A percentile compares a stretch with the other conserved stretches of the same genome.
Conservation (phyloP, 805 yeast genomes). For the Candida broadrunensis region DNA sequence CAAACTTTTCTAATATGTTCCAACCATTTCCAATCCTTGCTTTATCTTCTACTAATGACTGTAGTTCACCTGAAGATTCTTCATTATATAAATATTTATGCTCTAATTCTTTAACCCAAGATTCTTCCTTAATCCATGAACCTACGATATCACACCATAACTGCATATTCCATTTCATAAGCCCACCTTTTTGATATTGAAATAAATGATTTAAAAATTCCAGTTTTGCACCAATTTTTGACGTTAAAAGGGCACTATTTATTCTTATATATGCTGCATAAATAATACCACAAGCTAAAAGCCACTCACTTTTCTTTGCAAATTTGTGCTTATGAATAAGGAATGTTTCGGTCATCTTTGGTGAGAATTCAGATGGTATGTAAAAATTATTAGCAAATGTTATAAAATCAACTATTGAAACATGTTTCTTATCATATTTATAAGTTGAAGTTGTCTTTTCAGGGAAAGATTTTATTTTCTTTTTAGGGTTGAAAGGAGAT, state of each 20-base stretch:
- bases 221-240: conserved; percentile 48
- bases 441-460: conserved; percentile 5
- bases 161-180: conserved; percentile 46
- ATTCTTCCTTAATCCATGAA: conserved; percentile 51
- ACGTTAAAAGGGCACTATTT: conserved; percentile 43
- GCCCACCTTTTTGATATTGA: conserved; percentile 51
- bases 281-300: conserved; percentile 63
- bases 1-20: conserved; percentile 26
- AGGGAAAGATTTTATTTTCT: not conserved
- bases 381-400: conserved; percentile 62
- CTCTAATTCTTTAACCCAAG: conserved; percentile 62
- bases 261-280: conserved; percentile 56
- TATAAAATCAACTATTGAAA: conserved; percentile 33
- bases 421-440: conserved; percentile 17
- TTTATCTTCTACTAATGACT: conserved; percentile 19
- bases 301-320: conserved; percentile 60
- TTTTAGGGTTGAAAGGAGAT: conserved; percentile 24
- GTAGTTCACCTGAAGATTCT: conserved; percentile 14
- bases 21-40: conserved; percentile 32
- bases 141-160: conserved; percentile 54
- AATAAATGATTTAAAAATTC: conserved; percentile 51
- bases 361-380: conserved; percentile 53
- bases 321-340: conserved; percentile 49
- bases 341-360: conserved; percentile 49
- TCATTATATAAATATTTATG: conserved; percentile 36